Conservation (phyloP, 2,329 filamentous ascomycete genomes). For the Leptographium wingfieldii region DNA sequence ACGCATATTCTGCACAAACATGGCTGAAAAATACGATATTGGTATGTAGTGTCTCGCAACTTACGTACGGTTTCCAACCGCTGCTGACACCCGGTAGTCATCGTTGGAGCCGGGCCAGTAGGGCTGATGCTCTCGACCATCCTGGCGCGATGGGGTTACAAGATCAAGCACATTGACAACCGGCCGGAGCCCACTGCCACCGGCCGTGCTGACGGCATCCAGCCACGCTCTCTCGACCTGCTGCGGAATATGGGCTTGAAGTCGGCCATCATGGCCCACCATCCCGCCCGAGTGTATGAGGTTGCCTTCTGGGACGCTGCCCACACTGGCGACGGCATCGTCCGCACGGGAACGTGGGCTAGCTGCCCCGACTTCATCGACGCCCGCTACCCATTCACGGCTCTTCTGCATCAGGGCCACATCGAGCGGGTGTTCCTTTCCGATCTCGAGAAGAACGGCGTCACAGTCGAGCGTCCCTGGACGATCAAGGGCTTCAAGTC, state of each 20-base stretch:
- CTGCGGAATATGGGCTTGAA: slow-evolving; percentile 85
- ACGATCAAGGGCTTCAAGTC: slow-evolving; percentile 49
- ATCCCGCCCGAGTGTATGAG: slow-evolving; percentile 76
- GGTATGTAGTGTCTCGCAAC: neutral
- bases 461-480: slow-evolving; percentile 51
- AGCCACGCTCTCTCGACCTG: slow-evolving; percentile 77
- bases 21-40: neutral
- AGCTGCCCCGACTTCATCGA: slow-evolving; percentile 78
- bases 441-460: slow-evolving; percentile 50
- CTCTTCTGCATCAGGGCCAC: slow-evolving; percentile 56
- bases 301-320: slow-evolving; percentile 61
- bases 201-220: slow-evolving; percentile 82
- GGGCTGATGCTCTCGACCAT: slow-evolving; percentile 80
- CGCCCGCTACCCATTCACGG: slow-evolving; percentile 57
- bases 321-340: slow-evolving; percentile 41
- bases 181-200: slow-evolving; percentile 72
- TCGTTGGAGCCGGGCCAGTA: slow-evolving; percentile 80
- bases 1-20: neutral
- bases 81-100: slow-evolving; percentile 38
- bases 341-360: slow-evolving; percentile 63
- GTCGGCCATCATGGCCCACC: slow-evolving; percentile 72
- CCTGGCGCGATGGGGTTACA: slow-evolving; percentile 85
- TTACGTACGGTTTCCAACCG: neutral
- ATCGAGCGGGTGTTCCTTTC: slow-evolving; percentile 59
- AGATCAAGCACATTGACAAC: slow-evolving; percentile 90